Base-by-base conservation (phyloP, 805 yeast species). In the Hanseniaspora nectarophila region DNA sequence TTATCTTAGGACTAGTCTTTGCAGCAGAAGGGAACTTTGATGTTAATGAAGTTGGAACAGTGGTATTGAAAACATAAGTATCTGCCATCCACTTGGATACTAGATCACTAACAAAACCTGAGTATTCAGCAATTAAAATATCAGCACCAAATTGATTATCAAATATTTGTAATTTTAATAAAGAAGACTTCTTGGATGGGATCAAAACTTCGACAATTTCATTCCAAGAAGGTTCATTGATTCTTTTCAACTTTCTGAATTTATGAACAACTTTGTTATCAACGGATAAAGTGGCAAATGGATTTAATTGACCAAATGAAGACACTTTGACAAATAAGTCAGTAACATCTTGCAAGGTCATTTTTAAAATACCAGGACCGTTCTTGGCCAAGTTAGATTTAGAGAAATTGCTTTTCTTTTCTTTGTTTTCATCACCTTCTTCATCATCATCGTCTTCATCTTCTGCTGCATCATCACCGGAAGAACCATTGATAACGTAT, bases 181-280 rank as follows among this genome's bases (percentile, higher is more conserved):
- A 69, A 16, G 88, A 74, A 31, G 66, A 67, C 0, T 81, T 71
- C 62, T 81, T 85, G 28, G 82, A 73, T 5, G 80, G 73, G 34
- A 85, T 67, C 57, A 85, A 70, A 5, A 76, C 62, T 65, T 85
- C 94, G 53, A 78, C 65, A 28, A 73, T 63, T 59, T 79, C 78
- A 54, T 78, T 80, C 80, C 84, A 85, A 12, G 80, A 68, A 16
- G 95, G 94, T 60, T 80, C 86, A 59, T 83, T 85, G 8, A 79
- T 73, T 60, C 77, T 74, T 60, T 77, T 80, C 62, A 83, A 70
- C 31, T 75, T 73, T 70, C 92, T 77, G 51, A 79, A 76, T 5
- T 67, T 68, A 59, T 75, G 74, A n/a, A 74, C 71, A 51, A 77
- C 66, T 56, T 78, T 74, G 37, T 74, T 74, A 62, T 82, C 77